Evolutionary conservation across 108 stramenopile genomes (phyloP).

Genomic region (Skeletonema grethae): DNA sequence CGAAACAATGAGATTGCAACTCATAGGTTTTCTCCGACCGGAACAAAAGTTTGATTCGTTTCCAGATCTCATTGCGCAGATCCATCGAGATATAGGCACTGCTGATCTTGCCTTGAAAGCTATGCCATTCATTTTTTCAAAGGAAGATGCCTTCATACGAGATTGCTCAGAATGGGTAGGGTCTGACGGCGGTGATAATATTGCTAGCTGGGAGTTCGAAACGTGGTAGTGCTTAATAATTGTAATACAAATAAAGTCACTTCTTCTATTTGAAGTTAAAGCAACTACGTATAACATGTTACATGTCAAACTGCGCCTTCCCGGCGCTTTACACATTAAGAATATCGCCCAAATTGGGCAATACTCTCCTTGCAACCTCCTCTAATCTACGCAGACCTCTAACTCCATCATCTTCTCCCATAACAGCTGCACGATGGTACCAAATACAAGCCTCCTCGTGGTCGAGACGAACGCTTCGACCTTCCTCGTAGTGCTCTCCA

Average conservation of each 20-base stretch:
- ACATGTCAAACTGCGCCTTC: constrained; percentile 56
- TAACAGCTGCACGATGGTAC: constrained; percentile 84
- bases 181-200: constrained; percentile 64
- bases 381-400: constrained; percentile 70
- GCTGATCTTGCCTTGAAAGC: constrained; percentile 59
- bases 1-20: constrained; percentile 73
- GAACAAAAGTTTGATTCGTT: constrained; percentile 86
- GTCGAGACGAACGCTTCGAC: constrained; percentile 73
- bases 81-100: constrained; percentile 71
- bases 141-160: constrained; percentile 50
- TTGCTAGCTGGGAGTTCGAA: constrained; percentile 83
- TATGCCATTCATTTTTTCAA: constrained; percentile 50
- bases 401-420: constrained; percentile 78
- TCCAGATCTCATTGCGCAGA: constrained; percentile 73
- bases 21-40: constrained; percentile 74
- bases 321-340: constrained; percentile 80
- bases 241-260: not conserved
- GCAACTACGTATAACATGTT: not conserved
- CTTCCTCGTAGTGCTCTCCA: constrained; percentile 87
- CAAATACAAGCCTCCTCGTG: constrained; percentile 87
- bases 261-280: not conserved
- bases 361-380: constrained; percentile 86
- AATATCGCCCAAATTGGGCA: constrained; percentile 67
- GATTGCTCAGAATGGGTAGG: constrained; percentile 60
- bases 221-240: constrained; percentile 19